A percentile compares a stretch with the other conserved stretches of the same genome.
phyloP scores from a whole-genome alignment of 2,329 filamentous ascomycete genomes.

The Pleurostoma richardsiae region DNA sequence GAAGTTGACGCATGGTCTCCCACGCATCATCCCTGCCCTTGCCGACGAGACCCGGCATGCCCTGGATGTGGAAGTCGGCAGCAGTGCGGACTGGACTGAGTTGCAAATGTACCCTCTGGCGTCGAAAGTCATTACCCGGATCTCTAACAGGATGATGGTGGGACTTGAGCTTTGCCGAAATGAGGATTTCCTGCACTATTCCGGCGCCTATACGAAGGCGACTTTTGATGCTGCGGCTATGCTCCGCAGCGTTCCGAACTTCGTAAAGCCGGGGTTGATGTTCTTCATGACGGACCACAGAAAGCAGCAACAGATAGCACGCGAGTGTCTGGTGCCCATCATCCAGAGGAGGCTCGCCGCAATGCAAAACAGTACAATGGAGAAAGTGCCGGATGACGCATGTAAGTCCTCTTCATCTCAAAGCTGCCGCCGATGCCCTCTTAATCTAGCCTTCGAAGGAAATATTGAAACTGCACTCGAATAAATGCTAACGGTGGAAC shows the following conservation, averaged over 20 bases:
- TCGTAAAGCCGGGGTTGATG: neutral
- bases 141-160: neutral
- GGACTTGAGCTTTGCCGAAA: neutral
- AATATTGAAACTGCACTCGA: too few relatives aligned
- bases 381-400: neutral
- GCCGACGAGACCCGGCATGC: neutral
- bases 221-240: neutral
- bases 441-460: too few relatives aligned
- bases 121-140: neutral
- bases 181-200: neutral
- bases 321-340: neutral
- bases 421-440: neutral
- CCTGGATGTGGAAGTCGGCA: neutral
- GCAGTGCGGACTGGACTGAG: neutral
- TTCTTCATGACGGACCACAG: neutral
- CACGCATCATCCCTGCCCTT: neutral
- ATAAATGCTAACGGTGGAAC: neutral
- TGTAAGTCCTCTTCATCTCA: neutral
- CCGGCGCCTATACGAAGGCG: neutral
- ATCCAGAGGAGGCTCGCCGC: neutral
- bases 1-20: neutral
- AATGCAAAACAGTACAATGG: neutral
- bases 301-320: neutral
- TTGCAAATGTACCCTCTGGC: neutral
- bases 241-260: neutral